Conservation (phyloP, 2,329 filamentous ascomycete species). For the Akanthomyces muscarius region DNA sequence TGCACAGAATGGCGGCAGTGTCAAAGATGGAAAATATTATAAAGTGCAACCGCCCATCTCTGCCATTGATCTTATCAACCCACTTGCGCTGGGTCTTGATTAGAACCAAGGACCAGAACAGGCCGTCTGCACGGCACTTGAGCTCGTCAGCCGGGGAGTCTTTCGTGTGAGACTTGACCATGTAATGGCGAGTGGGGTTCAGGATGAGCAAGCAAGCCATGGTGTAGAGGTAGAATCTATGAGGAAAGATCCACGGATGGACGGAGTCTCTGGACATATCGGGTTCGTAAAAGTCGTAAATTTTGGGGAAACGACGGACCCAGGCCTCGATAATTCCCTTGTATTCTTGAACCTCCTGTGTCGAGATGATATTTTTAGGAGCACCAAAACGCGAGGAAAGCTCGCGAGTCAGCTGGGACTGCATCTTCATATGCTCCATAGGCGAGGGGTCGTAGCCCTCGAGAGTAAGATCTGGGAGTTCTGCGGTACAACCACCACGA, state of each 20-base stretch:
- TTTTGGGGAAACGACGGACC: slow-evolving; percentile 37
- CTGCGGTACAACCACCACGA: slow-evolving; percentile 30
- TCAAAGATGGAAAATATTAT: slow-evolving; percentile 50
- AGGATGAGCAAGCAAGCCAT: slow-evolving; percentile 44
- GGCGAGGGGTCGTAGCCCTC: slow-evolving; percentile 32
- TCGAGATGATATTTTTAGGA: slow-evolving; percentile 26
- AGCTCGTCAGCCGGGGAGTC: slow-evolving; percentile 29
- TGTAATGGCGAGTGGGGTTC: slow-evolving; percentile 43
- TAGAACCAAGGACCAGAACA: slow-evolving; percentile 40
- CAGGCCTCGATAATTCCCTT: slow-evolving; percentile 35
- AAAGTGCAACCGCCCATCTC: slow-evolving; percentile 47
- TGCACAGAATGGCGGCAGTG: slow-evolving; percentile 45
- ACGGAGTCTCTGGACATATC: slow-evolving; percentile 38
- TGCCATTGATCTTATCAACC: slow-evolving; percentile 40
- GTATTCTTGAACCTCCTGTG: slow-evolving; percentile 27
- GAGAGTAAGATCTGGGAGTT: slow-evolving; percentile 31
- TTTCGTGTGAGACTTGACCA: slow-evolving; percentile 34
- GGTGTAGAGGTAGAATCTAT: slow-evolving; percentile 43
- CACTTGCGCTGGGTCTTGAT: slow-evolving; percentile 38
- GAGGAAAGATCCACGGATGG: slow-evolving; percentile 40
- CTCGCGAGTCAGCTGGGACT: slow-evolving; percentile 25
- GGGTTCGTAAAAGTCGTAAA: slow-evolving; percentile 36
- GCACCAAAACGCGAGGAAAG: slow-evolving; percentile 25
- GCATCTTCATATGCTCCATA: slow-evolving; percentile 31
- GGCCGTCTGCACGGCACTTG: slow-evolving; percentile 35